These are phyloP conservation scores for Globisporangium orthogonon DNA, from an alignment of 352 stramenopile species.

Conservation along the genomic window DNA sequence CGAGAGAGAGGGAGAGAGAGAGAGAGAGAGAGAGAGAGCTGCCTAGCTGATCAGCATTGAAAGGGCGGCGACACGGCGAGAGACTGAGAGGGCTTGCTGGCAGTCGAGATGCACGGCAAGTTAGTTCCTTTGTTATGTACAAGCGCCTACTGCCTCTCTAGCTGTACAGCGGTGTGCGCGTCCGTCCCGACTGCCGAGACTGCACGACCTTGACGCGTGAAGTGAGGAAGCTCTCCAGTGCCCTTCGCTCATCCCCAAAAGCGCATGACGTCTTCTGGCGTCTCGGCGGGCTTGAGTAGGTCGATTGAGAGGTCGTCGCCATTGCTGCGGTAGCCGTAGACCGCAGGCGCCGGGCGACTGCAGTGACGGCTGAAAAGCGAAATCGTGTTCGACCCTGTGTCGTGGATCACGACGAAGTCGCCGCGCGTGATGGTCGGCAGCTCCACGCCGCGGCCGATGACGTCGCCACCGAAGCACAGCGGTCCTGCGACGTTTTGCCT, in stretches of 20 bases:
- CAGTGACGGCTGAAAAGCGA: slow-evolving; percentile 87
- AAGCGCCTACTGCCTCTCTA: not conserved
- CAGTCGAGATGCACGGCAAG: not conserved
- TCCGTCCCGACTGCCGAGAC: too few species aligned
- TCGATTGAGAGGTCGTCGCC: slow-evolving; percentile 48
- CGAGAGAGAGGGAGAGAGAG: not conserved
- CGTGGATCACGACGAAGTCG: slow-evolving; percentile 85
- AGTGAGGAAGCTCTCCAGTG: too few species aligned
- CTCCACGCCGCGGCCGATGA: slow-evolving; percentile 58
- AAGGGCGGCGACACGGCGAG: too few species aligned
- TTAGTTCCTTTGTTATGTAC: not conserved
- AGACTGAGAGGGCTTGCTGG: too few species aligned
- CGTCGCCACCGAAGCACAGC: slow-evolving; percentile 89
- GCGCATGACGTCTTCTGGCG: slow-evolving; percentile 67
- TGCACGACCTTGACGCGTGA: too few species aligned
- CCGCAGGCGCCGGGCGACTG: slow-evolving; percentile 67
- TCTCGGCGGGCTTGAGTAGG: slow-evolving; percentile 70
- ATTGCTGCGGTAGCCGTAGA: slow-evolving; percentile 70
- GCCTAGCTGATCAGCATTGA: too few species aligned
- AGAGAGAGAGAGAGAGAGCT: too few species aligned
- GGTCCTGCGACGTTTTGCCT: slow-evolving; percentile 86
- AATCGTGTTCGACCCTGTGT: slow-evolving; percentile 86
- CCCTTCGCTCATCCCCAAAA: slow-evolving; percentile 51
- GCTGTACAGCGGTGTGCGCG: not conserved
- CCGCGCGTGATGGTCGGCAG: slow-evolving; percentile 58